These are phyloP conservation scores for Colletotrichum graminicola DNA, from an alignment of 2,329 filamentous ascomycete species.

Conservation along the genomic window DNA sequence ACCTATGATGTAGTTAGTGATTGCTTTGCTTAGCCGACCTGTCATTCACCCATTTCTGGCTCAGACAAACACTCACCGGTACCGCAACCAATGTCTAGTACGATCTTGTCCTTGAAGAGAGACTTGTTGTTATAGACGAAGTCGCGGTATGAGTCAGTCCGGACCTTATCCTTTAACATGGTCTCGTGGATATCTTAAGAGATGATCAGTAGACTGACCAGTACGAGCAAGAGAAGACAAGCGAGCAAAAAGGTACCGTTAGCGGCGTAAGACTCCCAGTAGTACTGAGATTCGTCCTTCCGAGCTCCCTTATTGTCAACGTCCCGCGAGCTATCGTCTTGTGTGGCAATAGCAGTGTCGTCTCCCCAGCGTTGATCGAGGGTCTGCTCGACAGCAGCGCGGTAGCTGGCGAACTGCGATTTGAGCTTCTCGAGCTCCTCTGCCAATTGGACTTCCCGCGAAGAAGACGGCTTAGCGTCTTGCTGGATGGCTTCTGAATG, in stretches of 20 bases:
- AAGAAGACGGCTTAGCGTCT: constrained; percentile 54
- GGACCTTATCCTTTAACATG: constrained; percentile 91
- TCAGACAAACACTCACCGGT: constrained; percentile 61
- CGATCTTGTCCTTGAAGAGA: constrained; percentile 85
- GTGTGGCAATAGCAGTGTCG: constrained; percentile 56
- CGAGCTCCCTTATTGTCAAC: constrained; percentile 42
- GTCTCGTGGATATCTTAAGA: constrained; percentile 90
- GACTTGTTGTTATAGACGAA: constrained; percentile 95
- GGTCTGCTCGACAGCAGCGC: constrained; percentile 73
- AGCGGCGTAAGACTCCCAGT: constrained; percentile 73
- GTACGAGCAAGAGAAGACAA: not conserved
- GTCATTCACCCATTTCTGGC: not conserved
- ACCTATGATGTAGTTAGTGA: constrained; percentile 56
- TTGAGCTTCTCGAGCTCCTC: constrained; percentile 70
- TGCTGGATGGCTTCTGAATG: constrained; percentile 44
- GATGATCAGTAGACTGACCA: constrained; percentile 13
- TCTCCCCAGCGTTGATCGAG: constrained; percentile 74
- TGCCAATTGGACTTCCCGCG: constrained; percentile 68
- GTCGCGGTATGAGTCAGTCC: constrained; percentile 92
- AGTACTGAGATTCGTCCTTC: constrained; percentile 59
- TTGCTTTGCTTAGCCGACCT: constrained; percentile 1
- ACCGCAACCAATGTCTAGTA: constrained; percentile 92
- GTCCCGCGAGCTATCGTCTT: constrained; percentile 44
- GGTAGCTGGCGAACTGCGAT: constrained; percentile 74
- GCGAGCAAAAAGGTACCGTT: constrained; percentile 61